Evolutionary conservation across 495 filamentous ascomycete species (phyloP), one percentile per base, ranked within the genome.

Genomic region (Penicillium parvum): DNA sequence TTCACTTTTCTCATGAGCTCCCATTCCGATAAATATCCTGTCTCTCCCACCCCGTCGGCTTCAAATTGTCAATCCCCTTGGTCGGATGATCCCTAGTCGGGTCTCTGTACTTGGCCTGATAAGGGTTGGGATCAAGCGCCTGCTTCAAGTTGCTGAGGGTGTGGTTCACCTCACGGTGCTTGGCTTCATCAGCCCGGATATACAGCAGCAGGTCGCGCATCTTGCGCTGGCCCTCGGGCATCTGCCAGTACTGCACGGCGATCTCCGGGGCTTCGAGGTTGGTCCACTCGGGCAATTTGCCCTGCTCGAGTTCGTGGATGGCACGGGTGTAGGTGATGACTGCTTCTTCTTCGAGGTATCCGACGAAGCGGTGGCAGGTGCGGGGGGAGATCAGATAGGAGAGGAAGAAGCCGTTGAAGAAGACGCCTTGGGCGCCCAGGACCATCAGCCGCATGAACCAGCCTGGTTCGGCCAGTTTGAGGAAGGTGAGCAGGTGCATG

Each of bases 141-240:
- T 90, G 87, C 40, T 89, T 69, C 25, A 97, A 63, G 55, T 96
- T 96, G 26, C 83, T 80, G 34, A 98, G 65, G 0, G 92, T 97
- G 57, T 98, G 92, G 64, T 98, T 98, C 43, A 97, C 94, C 63
- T 96, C 94, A 12, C 92, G 74, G 60, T 98, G 92, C 64, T 91
- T 92, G n/a, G 89, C 86, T 66, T 98, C 92, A 57, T 98, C 92
- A 0, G 90, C 90, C 4, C 94, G 79, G 44, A 98, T 82, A 51
- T 96, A 96, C 25, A 87, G 61, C 53, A 98, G 68, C 34, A 97
- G 67, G 60, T 97, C 88, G 44, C 71, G 77, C 85, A 98, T 95
- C 6, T 80, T 85, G 17, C 85, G 75, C 40, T 83, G 75, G 2
- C 78, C 84, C 60, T 95, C 88, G 1, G 90, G 88, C 83, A 98